Conservation (phyloP, 352 stramenopile species). For the Globisporangium parvum region DNA sequence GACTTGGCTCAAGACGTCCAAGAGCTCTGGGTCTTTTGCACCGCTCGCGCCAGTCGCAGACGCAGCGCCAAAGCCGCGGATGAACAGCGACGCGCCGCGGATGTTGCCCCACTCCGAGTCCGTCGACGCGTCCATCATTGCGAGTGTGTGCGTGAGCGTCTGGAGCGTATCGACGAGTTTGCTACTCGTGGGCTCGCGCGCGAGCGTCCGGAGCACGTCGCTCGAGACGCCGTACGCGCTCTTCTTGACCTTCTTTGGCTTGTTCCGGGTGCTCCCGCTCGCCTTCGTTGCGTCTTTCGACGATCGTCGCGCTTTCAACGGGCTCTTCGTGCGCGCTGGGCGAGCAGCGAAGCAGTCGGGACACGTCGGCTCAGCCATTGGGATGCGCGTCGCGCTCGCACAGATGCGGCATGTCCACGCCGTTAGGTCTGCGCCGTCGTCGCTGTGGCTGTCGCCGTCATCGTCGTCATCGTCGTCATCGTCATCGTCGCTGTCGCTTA, state of each 20-base stretch:
- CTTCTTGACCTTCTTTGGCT: conserved; percentile 18
- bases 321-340: conserved; percentile 18
- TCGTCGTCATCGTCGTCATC: conserved; percentile 25
- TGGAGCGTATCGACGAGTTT: conserved; percentile 68
- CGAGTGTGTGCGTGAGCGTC: conserved; percentile 73
- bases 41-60: conserved; percentile 16
- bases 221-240: conserved; percentile 69
- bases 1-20: conserved; percentile 44
- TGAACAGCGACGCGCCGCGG: conserved; percentile 38
- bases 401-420: conserved; percentile 32
- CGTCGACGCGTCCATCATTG: conserved; percentile 80
- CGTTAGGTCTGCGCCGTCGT: conserved; percentile 12
- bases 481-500: conserved; percentile 15
- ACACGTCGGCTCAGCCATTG: conserved; percentile 23
- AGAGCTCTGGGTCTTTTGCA: conserved; percentile 53
- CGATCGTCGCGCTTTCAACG: conserved; percentile 18
- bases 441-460: conserved; percentile 24
- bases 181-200: conserved; percentile 33
- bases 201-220: conserved; percentile 48
- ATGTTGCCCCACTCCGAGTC: conserved; percentile 68
- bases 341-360: conserved; percentile 28
- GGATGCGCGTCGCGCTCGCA: conserved; percentile 10
- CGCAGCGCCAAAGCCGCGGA: conserved; percentile 42
- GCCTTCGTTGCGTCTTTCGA: conserved; percentile 14
- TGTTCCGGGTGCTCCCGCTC: conserved; percentile 33